phyloP scores from a whole-genome alignment of 2,329 filamentous ascomycete species.

The Sporothrix pallida region DNA sequence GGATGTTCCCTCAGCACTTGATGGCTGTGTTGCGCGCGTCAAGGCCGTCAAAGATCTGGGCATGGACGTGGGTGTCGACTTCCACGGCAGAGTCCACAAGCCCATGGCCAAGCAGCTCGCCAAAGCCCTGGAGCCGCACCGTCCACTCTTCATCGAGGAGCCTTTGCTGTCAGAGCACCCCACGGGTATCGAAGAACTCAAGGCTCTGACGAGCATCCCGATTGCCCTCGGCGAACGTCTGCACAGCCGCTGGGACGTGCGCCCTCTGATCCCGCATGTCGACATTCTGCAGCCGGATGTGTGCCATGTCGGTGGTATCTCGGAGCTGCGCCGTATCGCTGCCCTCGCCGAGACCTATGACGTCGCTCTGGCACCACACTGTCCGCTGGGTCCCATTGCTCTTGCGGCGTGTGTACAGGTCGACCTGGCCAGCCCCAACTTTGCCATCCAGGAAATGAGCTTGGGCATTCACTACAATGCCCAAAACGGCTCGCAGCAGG shows the following conservation, averaged over 20 bases:
- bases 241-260: conserved; percentile 69
- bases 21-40: conserved; percentile 64
- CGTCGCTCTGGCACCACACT: conserved; percentile 69
- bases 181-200: conserved; percentile 63
- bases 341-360: conserved; percentile 70
- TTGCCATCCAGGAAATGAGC: conserved; percentile 72
- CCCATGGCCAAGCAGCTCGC: conserved; percentile 74
- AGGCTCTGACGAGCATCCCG: conserved; percentile 60
- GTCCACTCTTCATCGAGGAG: conserved; percentile 71
- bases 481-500: conserved; percentile 52
- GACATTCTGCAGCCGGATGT: conserved; percentile 71
- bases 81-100: conserved; percentile 71
- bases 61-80: conserved; percentile 70
- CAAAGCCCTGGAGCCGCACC: conserved; percentile 64
- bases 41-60: conserved; percentile 67
- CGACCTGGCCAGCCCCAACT: conserved; percentile 61
- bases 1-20: conserved; percentile 64
- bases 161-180: conserved; percentile 67
- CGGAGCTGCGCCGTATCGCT: conserved; percentile 66
- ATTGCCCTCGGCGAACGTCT: conserved; percentile 70
- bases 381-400: conserved; percentile 69
- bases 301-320: conserved; percentile 67
- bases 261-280: conserved; percentile 68
- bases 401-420: conserved; percentile 70
- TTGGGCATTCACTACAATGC: conserved; percentile 74